A percentile compares a stretch with the other conserved stretches of the same genome.
Evolutionary conservation across 108 stramenopile species (phyloP).

Genomic region (Bacterosira constricta): DNA sequence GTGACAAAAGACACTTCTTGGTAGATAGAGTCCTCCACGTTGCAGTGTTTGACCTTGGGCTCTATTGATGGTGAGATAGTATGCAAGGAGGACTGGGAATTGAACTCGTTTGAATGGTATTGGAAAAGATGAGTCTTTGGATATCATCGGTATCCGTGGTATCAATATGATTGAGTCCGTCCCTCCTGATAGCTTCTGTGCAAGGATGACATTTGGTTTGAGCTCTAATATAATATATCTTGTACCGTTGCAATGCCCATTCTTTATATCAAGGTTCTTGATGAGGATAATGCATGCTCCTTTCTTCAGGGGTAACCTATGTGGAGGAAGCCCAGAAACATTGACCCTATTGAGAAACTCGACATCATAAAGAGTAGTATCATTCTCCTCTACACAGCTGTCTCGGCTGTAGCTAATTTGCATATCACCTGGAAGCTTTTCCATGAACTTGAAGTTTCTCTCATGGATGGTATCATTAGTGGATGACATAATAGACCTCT

Average conservation of each 20-base stretch:
- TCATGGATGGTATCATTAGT: slow-evolving; percentile 30
- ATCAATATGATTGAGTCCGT: neutral
- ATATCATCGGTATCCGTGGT: slow-evolving; percentile 4
- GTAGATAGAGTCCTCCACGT: neutral
- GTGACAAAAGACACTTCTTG: slow-evolving; percentile 11
- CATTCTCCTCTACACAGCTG: neutral
- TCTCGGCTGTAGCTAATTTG: too few species aligned
- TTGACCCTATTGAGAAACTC: slow-evolving; percentile 1
- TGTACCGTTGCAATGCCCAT: slow-evolving; percentile 10
- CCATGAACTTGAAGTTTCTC: slow-evolving; percentile 10
- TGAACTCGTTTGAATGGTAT: slow-evolving; percentile 20
- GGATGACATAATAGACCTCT: slow-evolving; percentile 13
- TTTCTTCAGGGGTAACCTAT: neutral
- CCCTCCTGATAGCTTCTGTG: neutral
- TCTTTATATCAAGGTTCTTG: neutral
- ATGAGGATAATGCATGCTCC: slow-evolving; percentile 12
- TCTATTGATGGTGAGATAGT: slow-evolving; percentile 22
- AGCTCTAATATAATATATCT: slow-evolving; percentile 10
- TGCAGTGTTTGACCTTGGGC: slow-evolving; percentile 8
- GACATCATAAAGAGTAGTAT: neutral
- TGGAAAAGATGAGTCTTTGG: slow-evolving; percentile 3
- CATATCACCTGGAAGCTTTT: slow-evolving; percentile 9
- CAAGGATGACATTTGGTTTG: neutral
- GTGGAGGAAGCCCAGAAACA: slow-evolving; percentile 3
- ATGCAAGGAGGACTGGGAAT: slow-evolving; percentile 14